phyloP scores from a whole-genome alignment of 2,329 filamentous ascomycete genomes.

The Chaetomiaceae sp. region DNA sequence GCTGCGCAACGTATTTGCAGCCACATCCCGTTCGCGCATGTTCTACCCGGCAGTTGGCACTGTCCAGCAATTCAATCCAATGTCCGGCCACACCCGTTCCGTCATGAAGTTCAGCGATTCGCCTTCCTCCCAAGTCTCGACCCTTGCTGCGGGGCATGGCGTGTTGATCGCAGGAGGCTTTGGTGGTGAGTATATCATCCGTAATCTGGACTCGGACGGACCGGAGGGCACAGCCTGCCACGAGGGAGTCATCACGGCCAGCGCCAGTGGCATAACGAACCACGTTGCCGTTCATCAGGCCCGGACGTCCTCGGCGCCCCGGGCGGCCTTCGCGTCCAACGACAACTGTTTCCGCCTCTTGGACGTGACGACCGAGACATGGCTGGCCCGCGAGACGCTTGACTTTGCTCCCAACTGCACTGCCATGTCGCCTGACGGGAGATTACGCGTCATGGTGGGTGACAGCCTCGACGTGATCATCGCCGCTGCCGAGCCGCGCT shows the following conservation, averaged over 20 bases:
- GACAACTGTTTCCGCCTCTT: slow-evolving; percentile 55
- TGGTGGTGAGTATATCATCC: slow-evolving; percentile 50
- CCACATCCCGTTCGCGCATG: slow-evolving; percentile 48
- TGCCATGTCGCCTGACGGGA: slow-evolving; percentile 64
- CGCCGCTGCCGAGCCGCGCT: slow-evolving; percentile 57
- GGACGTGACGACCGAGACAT: slow-evolving; percentile 54
- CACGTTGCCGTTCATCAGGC: slow-evolving; percentile 55
- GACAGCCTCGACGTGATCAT: slow-evolving; percentile 63
- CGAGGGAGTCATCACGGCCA: slow-evolving; percentile 45
- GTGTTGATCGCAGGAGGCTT: slow-evolving; percentile 58
- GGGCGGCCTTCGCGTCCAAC: slow-evolving; percentile 59
- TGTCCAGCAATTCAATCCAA: slow-evolving; percentile 49
- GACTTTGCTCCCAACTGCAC: slow-evolving; percentile 66
- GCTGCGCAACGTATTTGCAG: slow-evolving; percentile 57
- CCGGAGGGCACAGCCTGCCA: slow-evolving; percentile 33
- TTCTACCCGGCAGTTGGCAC: slow-evolving; percentile 52
- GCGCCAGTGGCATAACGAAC: slow-evolving; percentile 57
- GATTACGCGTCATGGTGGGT: slow-evolving; percentile 68
- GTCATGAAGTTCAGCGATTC: slow-evolving; percentile 41
- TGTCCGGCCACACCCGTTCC: slow-evolving; percentile 41
- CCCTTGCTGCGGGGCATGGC: slow-evolving; percentile 48
- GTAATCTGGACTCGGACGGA: slow-evolving; percentile 38
- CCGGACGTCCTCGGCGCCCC: slow-evolving; percentile 47
- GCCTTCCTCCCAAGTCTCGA: slow-evolving; percentile 42
- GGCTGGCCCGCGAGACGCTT: slow-evolving; percentile 51